Conservation (phyloP, 2,329 filamentous ascomycete genomes). For the Orbilia brochopaga region DNA sequence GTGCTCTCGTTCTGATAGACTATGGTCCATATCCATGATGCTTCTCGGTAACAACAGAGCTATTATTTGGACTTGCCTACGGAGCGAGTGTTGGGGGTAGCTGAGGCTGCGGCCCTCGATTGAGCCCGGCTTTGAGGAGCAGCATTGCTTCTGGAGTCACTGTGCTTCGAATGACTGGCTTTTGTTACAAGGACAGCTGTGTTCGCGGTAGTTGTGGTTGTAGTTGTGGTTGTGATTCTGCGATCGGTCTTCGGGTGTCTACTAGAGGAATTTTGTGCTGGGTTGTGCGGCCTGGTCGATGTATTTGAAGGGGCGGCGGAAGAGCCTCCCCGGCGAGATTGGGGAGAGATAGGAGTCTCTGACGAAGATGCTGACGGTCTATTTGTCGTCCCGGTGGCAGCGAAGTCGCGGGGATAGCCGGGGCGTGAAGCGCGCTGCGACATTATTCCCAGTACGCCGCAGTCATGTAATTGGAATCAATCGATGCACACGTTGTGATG, state of each 20-base stretch:
- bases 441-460: conserved; percentile 15
- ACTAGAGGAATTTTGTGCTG: conserved; percentile 2
- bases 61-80: conserved; percentile 19
- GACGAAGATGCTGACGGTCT: conserved; percentile 20
- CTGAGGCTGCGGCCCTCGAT: conserved; percentile 11
- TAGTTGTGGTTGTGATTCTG: conserved; percentile 40
- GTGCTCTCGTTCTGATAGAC: conserved; percentile 59
- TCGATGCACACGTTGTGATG: too few species aligned
- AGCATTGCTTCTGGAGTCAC: conserved; percentile 9
- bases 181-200: conserved; percentile 43
- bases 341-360: conserved; percentile 21
- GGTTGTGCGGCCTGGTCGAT: conserved; percentile 21
- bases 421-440: conserved; percentile 33
- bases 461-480: neutral
- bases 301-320: neutral
- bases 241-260: conserved; percentile 18
- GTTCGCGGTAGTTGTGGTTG: conserved; percentile 42
- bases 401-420: conserved; percentile 27
- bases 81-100: conserved; percentile 4
- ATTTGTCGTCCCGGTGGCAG: conserved; percentile 2
- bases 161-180: conserved; percentile 27
- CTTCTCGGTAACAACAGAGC: too few species aligned
- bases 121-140: conserved; percentile 7
- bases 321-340: conserved; percentile 10
- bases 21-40: conserved; percentile 56